These are phyloP conservation scores for Dothistroma septosporum DNA, from an alignment of 2,329 filamentous ascomycete genomes.

Conservation along the genomic window DNA sequence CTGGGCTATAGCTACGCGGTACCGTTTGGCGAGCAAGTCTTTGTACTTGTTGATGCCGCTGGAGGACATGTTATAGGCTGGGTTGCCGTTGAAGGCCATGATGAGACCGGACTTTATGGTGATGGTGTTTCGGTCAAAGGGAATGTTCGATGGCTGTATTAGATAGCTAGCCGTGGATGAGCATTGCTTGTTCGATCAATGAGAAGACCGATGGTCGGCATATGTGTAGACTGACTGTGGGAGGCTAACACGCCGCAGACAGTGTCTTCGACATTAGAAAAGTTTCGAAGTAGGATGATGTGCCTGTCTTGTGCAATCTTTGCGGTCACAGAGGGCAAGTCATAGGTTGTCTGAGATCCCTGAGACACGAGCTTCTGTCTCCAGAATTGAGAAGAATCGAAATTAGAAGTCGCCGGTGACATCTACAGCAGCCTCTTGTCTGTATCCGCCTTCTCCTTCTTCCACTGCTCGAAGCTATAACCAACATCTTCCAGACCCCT, in stretches of 20 bases:
- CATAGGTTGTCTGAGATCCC: not conserved
- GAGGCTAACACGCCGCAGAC: not conserved
- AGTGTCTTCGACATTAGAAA: not conserved
- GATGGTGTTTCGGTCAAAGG: not conserved
- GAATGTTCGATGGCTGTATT: not conserved
- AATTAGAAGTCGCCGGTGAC: too few relatives aligned
- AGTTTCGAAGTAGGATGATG: too few relatives aligned
- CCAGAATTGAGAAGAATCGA: too few relatives aligned
- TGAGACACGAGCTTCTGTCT: not conserved
- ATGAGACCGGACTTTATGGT: not conserved
- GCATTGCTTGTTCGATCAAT: not conserved
- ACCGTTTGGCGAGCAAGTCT: not conserved
- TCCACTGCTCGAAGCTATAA: conserved; percentile 35
- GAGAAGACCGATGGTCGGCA: not conserved
- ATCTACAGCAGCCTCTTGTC: conserved; percentile 1
- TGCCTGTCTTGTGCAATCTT: not conserved
- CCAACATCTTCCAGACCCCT: conserved; percentile 68
- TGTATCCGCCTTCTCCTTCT: conserved; percentile 21
- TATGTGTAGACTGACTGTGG: not conserved
- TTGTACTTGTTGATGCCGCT: not conserved
- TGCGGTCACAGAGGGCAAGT: not conserved
- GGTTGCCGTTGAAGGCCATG: not conserved
- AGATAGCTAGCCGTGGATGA: not conserved
- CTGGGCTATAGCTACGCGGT: not conserved
- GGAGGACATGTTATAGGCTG: not conserved